A percentile compares a stretch with the other conserved stretches of the same genome.
phyloP scores from a whole-genome alignment of 169 alveolate species.

The Plasmodium chabaudi region DNA sequence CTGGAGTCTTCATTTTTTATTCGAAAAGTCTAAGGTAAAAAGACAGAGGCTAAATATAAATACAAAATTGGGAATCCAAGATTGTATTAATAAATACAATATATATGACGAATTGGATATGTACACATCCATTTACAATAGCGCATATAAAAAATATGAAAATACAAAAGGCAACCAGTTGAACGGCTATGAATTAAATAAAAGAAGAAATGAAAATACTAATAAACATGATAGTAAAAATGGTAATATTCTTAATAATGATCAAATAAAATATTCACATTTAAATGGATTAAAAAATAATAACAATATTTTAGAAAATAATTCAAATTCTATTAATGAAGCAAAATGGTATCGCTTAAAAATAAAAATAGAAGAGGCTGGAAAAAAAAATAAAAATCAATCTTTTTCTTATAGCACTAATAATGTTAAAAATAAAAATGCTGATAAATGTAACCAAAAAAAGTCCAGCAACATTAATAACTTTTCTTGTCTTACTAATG shows the following conservation, averaged over 20 bases:
- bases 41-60: slow-evolving; percentile 43
- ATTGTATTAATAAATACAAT: slow-evolving; percentile 6
- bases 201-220: neutral
- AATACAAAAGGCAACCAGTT: neutral
- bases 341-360: slow-evolving; percentile 60
- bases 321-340: slow-evolving; percentile 24
- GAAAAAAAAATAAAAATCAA: slow-evolving; percentile 32
- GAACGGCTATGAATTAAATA: slow-evolving; percentile 10
- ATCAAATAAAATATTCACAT: slow-evolving; percentile 18
- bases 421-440: slow-evolving; percentile 2
- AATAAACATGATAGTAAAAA: slow-evolving; percentile 14
- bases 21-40: slow-evolving; percentile 67
- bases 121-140: slow-evolving; percentile 54
- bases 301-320: slow-evolving; percentile 3
- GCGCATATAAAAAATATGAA: slow-evolving; percentile 26
- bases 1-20: slow-evolving; percentile 69
- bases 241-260: slow-evolving; percentile 7
- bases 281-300: slow-evolving; percentile 27
- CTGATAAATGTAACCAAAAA: no score
- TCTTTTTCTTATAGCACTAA: neutral
- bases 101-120: slow-evolving; percentile 38
- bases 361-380: slow-evolving; percentile 44
- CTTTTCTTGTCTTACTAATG: slow-evolving; percentile 1
- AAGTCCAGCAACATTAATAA: neutral
- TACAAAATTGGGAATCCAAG: neutral